These are phyloP conservation scores for Nakazawaea wyomingensis DNA, from an alignment of 805 yeast genomes.

Conservation along the genomic window DNA sequence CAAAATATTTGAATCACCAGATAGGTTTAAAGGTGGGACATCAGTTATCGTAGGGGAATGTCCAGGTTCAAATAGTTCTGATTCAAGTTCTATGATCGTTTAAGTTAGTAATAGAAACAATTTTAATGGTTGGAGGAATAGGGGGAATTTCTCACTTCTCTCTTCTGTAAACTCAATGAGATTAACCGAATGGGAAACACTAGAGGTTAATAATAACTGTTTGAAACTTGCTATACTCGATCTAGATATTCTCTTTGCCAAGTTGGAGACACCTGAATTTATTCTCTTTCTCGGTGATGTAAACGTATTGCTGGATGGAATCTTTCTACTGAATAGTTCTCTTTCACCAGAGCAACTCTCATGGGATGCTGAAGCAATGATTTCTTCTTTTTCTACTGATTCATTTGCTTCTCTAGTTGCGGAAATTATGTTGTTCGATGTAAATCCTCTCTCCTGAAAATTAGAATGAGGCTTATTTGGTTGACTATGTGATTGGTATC, in stretches of 20 bases:
- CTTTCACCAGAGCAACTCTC: too few relatives aligned
- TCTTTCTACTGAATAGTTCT: too few relatives aligned
- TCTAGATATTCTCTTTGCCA: not conserved
- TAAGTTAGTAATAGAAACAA: not conserved
- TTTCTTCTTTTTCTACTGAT: too few relatives aligned
- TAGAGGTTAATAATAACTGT: not conserved
- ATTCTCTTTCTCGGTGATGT: not conserved
- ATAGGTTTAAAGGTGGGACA: not conserved
- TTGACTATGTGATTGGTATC: not conserved
- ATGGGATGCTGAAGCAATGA: too few relatives aligned
- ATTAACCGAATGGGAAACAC: not conserved
- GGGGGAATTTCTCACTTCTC: not conserved
- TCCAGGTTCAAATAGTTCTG: constrained; percentile 1
- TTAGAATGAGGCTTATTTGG: not conserved
- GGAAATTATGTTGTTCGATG: too few relatives aligned
- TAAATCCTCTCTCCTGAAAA: too few relatives aligned
- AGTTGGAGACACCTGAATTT: not conserved
- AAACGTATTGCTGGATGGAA: too few relatives aligned
- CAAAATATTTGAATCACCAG: too few relatives aligned
- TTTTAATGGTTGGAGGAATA: not conserved
- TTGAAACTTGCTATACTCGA: not conserved
- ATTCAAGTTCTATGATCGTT: not conserved
- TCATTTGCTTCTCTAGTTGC: too few relatives aligned
- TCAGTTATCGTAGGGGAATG: constrained; percentile 6
- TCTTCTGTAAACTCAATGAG: not conserved